Percentiles rank a stretch among this genome's conserved stretches.
Conservation (phyloP, 1,139 yeast genomes). For the Suhomyces panamericanus region DNA sequence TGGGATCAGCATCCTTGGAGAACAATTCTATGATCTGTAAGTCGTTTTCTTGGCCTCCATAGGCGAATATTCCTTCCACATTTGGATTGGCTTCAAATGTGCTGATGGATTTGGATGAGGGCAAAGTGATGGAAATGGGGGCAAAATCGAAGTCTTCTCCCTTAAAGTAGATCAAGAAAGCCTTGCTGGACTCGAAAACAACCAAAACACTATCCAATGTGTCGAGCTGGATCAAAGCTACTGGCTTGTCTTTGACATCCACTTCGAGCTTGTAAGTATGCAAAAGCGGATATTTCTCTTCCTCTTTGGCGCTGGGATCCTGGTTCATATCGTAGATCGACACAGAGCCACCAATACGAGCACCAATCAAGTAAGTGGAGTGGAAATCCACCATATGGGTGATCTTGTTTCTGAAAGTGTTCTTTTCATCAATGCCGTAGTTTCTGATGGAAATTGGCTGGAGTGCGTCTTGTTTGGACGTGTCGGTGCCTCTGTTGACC, state of each 20-base stretch:
- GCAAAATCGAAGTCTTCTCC: constrained; percentile 30
- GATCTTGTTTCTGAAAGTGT: constrained; percentile 29
- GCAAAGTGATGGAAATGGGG: constrained; percentile 33
- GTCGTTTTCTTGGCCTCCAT: constrained; percentile 76
- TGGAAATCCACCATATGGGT: constrained; percentile 28
- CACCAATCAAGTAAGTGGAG: constrained; percentile 38
- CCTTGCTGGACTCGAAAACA: constrained; percentile 51
- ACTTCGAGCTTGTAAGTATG: constrained; percentile 31
- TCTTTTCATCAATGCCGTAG: constrained; percentile 35
- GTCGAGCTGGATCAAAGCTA: constrained; percentile 31
- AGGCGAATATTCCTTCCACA: constrained; percentile 53
- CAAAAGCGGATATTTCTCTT: constrained; percentile 19
- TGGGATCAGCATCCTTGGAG: constrained; percentile 22
- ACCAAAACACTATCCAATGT: constrained; percentile 34
- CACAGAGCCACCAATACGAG: constrained; percentile 45
- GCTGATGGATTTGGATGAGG: constrained; percentile 44
- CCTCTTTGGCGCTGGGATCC: constrained; percentile 13
- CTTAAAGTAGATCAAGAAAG: constrained; percentile 42
- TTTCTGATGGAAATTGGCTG: constrained; percentile 52
- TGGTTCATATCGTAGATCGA: constrained; percentile 35
- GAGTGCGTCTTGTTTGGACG: constrained; percentile 59
- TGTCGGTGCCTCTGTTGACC: constrained; percentile 65
- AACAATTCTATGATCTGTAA: constrained; percentile 51
- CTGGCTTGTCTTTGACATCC: constrained; percentile 30
- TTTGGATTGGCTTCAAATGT: constrained; percentile 49